Evolutionary conservation across 2,329 filamentous ascomycete species (phyloP), one percentile per base, ranked within the genome.

Genomic region (Hypomyces perniciosus): DNA sequence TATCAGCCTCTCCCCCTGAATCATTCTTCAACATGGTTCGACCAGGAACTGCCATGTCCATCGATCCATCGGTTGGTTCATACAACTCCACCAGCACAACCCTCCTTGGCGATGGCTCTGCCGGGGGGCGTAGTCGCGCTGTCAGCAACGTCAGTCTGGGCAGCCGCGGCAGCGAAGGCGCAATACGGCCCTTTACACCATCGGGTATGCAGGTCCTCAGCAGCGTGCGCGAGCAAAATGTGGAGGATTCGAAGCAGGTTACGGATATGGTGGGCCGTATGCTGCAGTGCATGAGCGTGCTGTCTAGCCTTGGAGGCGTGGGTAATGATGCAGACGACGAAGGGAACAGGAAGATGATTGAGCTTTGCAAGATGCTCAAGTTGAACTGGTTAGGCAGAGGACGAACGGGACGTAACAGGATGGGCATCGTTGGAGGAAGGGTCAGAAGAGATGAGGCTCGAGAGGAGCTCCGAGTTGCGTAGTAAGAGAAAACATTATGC

Each of bases 301-400:
- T 99, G 26, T 88, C 89, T 3, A 85, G 84, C 55, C 80, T 95
- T 9, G 85, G 74, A 26, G 65, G 62, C 42, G 82, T 77, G 1
- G 80, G 80, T 8, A 84, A 71, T 40, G 66, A 62, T 44, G 82
- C 75, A 1, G 80, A 81, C 20, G 89, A 95, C 56, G 83, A 86
- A 35, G 78, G 81, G 1, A 88, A 92, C 64, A 79, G 78, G 51
- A 89, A 86, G 68, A 86, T 97, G 62, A 86, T 92, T 55, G 81
- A 91, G 62, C 73, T 99, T 55, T 90, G 86, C 51, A 86, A 89
- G 63, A 84, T 93, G 60, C 74, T 99, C 54, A 99, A 97, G 71
- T 83, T 96, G 61, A 99, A 99, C 68, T 99, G 93, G 93, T 78
- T 99, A 1, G 92, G 92, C 0, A 77, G 93, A 43, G 92, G 92